Conservation (phyloP, 305 asterid species). For the Solanum chacoense region DNA sequence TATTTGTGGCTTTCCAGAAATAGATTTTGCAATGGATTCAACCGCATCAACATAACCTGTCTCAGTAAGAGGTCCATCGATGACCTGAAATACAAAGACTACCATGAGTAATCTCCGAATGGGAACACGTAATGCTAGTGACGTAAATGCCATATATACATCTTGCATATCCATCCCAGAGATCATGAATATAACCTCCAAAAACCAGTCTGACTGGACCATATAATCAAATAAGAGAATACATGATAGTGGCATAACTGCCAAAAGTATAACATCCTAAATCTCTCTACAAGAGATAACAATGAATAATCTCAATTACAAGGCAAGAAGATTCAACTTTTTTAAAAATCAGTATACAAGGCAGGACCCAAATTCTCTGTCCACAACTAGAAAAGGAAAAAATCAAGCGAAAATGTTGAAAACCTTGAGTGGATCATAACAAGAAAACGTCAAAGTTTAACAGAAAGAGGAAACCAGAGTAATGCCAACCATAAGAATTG, state of each 20-base stretch:
- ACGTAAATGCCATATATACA: not conserved
- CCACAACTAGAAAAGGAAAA: not conserved
- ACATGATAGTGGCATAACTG: not conserved
- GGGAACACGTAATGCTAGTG: not conserved
- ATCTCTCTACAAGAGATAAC: not conserved
- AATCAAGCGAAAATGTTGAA: not conserved
- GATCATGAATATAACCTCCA: not conserved
- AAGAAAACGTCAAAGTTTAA: not conserved
- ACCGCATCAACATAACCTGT: constrained; percentile 33
- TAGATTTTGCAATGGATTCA: constrained; percentile 36
- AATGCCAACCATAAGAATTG: not conserved
- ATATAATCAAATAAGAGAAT: not conserved
- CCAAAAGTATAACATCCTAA: not conserved
- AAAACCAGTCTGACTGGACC: not conserved
- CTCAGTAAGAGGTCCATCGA: constrained; percentile 48
- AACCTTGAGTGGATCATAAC: not conserved
- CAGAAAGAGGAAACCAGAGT: not conserved
- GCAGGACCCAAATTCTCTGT: not conserved
- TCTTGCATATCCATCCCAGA: not conserved
- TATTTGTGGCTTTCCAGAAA: constrained; percentile 48
- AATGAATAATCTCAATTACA: not conserved
- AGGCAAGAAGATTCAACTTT: not conserved
- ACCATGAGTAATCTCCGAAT: not conserved
- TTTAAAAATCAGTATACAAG: not conserved
- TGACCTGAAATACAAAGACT: constrained; percentile 29